Percentiles rank a stretch among this genome's conserved stretches.
phyloP scores from a whole-genome alignment of 139 green algal genomes.

The Micromonas pusilla region DNA sequence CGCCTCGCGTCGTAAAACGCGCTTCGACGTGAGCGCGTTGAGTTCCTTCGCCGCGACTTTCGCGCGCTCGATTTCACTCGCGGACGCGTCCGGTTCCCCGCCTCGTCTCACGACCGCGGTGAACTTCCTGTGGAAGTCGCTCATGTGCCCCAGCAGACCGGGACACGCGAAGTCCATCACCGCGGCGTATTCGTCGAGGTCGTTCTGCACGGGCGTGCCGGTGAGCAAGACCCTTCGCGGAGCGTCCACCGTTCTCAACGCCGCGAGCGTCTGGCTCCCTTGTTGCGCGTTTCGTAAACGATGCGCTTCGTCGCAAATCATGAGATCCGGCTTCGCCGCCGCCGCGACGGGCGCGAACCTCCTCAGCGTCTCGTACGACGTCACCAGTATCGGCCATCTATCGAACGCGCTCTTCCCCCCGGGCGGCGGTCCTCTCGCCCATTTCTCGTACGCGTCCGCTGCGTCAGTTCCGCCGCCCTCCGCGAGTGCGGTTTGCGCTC shows the following conservation, averaged over 20 bases:
- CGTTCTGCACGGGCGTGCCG: constrained; percentile 78
- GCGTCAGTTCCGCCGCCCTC: neutral
- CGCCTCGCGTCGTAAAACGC: constrained; percentile 62
- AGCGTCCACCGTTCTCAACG: constrained; percentile 58
- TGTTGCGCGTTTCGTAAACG: constrained; percentile 31
- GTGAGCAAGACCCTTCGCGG: constrained; percentile 65
- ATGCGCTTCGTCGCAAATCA: constrained; percentile 82
- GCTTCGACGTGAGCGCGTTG: constrained; percentile 41
- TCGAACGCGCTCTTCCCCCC: neutral
- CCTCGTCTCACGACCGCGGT: neutral
- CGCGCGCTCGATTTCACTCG: neutral
- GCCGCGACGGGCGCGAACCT: constrained; percentile 46
- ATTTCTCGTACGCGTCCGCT: constrained; percentile 2
- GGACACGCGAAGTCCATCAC: constrained; percentile 66
- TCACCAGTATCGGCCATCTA: constrained; percentile 31
- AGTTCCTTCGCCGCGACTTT: constrained; percentile 42
- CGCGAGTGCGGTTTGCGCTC: neutral
- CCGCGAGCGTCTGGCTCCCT: constrained; percentile 73
- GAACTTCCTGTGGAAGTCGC: constrained; percentile 17
- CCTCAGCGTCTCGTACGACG: constrained; percentile 52
- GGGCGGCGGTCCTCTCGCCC: neutral
- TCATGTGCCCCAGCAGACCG: constrained; percentile 41
- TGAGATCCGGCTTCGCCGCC: constrained; percentile 33
- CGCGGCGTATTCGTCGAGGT: constrained; percentile 63
- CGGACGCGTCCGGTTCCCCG: neutral